Conservation (phyloP, 208 protist species). For the Acanthamoeba healyi region DNA sequence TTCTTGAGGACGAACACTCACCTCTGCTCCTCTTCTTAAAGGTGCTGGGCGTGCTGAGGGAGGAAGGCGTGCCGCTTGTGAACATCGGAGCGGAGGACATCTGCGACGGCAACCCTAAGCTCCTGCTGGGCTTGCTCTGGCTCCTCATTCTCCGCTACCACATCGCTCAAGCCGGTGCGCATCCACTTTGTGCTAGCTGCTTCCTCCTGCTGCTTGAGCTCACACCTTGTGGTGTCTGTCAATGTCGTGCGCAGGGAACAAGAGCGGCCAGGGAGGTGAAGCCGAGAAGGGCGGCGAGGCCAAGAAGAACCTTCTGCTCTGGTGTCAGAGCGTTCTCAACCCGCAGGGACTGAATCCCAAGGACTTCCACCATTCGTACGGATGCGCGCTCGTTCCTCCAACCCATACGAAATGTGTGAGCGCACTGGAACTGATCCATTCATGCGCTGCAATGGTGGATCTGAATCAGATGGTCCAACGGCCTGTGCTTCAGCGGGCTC, state of each 20-base stretch:
- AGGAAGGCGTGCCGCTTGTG: background rate
- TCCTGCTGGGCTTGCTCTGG: slow-evolving; percentile 30
- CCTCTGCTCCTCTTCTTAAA: background rate
- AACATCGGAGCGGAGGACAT: slow-evolving; percentile 56
- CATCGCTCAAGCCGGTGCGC: slow-evolving; percentile 20
- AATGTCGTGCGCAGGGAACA: background rate
- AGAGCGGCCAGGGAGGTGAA: background rate
- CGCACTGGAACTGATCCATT: too few relatives aligned
- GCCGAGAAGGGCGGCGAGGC: background rate
- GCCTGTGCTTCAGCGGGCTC: background rate
- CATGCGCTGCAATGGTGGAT: background rate
- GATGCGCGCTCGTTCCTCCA: background rate
- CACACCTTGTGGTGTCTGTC: too few relatives aligned
- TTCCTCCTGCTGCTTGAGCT: too few relatives aligned
- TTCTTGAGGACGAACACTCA: background rate
- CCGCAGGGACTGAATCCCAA: background rate
- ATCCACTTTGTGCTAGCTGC: too few relatives aligned
- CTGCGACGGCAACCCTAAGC: slow-evolving; percentile 38
- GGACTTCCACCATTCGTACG: slow-evolving; percentile 10
- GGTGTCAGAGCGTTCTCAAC: background rate
- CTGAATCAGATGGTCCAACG: slow-evolving; percentile 9
- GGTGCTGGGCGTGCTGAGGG: background rate
- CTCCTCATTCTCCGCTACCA: slow-evolving; percentile 64
- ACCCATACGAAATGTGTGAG: too few relatives aligned
- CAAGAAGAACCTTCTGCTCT: slow-evolving; percentile 22